Conservation (phyloP, 1,139 yeast genomes). For the Yamadazyma atmosphaerica region DNA sequence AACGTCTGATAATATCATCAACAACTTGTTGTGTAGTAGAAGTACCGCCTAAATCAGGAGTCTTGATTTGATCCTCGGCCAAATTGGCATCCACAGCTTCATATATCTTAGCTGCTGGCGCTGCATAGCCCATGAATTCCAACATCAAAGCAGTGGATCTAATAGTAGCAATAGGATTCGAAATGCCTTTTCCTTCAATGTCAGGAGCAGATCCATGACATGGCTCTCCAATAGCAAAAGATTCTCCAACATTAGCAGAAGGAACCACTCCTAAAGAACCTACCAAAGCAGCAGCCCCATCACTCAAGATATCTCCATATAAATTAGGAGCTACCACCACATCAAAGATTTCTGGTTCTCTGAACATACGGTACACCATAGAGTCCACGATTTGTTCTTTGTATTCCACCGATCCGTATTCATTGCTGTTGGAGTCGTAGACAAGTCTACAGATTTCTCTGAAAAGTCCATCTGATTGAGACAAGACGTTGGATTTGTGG, state of each 20-base stretch:
- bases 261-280: constrained; percentile 99
- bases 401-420: constrained; percentile 59
- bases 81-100: constrained; percentile 94
- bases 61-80: constrained; percentile 73
- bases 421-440: constrained; percentile 63
- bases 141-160: constrained; percentile 97
- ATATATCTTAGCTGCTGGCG: constrained; percentile 90
- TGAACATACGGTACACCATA: constrained; percentile 97
- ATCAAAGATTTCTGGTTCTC: constrained; percentile 95
- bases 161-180: constrained; percentile 97
- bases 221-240: constrained; percentile 97
- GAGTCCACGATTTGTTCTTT: constrained; percentile 98
- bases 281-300: constrained; percentile 98
- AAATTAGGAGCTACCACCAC: constrained; percentile 98
- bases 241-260: constrained; percentile 95
- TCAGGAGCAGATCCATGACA: constrained; percentile 99
- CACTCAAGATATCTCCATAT: constrained; percentile 95
- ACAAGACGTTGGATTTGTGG: constrained; percentile 93
- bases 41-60: constrained; percentile 94
- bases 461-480: constrained; percentile 92
- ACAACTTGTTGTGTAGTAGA: constrained; percentile 85
- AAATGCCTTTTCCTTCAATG: constrained; percentile 90
- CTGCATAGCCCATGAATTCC: constrained; percentile 90
- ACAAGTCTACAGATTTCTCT: constrained; percentile 85
- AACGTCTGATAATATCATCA: constrained; percentile 64